Percentiles rank a stretch among this genome's conserved stretches.
Conservation (phyloP, 2,329 filamentous ascomycete genomes). For the Fusarium haematococcum region DNA sequence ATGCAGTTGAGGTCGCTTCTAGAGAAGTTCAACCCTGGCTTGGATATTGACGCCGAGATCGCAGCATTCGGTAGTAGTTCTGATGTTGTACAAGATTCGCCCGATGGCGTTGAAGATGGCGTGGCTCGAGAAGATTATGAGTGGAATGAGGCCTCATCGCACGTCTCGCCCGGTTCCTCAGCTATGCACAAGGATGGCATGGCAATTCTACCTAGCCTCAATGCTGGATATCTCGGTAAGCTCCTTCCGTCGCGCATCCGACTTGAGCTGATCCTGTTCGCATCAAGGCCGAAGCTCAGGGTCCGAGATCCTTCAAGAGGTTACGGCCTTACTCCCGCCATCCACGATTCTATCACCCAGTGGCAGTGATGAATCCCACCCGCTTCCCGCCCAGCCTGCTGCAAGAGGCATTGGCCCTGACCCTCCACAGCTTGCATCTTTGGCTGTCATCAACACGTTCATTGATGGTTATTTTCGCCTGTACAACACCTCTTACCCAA, state of each 20-base stretch:
- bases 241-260: no score
- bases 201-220: constrained; percentile 36
- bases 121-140: constrained; percentile 23
- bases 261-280: neutral
- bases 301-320: constrained; percentile 42
- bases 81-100: neutral
- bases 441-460: constrained; percentile 34
- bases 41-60: constrained; percentile 41
- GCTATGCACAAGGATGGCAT: constrained; percentile 36
- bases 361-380: neutral
- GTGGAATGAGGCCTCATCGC: constrained; percentile 33
- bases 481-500: constrained; percentile 56
- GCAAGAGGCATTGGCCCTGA: neutral
- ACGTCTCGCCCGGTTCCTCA: neutral
- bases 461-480: constrained; percentile 55
- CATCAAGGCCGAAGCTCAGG: constrained; percentile 42
- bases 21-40: constrained; percentile 41
- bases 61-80: neutral
- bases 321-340: constrained; percentile 23
- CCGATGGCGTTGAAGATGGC: neutral
- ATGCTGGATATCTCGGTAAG: constrained; percentile 43
- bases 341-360: neutral
- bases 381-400: neutral
- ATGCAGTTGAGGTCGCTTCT: constrained; percentile 44
- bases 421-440: constrained; percentile 17